Evolutionary conservation across 129 eudicot species (phyloP).

Genomic region (Escallonia rubra): DNA sequence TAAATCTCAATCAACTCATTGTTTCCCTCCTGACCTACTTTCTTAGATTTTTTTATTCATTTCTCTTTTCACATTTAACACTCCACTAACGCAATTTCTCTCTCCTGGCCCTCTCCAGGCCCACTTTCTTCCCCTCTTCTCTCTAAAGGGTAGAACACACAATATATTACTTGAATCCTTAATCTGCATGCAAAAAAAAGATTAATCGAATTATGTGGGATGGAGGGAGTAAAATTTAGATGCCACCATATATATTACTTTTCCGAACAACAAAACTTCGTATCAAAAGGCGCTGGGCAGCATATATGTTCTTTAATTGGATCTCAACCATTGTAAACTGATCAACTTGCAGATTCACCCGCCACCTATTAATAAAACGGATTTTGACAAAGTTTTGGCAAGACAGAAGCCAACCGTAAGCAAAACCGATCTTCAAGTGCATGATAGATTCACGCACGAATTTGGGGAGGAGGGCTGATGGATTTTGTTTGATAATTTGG

Average conservation of each 20-base stretch:
- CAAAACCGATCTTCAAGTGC: slow-evolving; percentile 53
- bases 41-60: too few species aligned
- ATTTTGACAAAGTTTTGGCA: slow-evolving; percentile 52
- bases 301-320: too few species aligned
- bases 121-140: too few species aligned
- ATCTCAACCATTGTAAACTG: slow-evolving; percentile 3
- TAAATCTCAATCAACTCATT: too few species aligned
- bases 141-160: too few species aligned
- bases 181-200: too few species aligned
- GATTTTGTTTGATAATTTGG: neutral
- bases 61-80: too few species aligned
- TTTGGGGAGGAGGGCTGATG: slow-evolving; percentile 66
- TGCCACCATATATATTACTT: neutral
- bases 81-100: too few species aligned
- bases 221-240: neutral
- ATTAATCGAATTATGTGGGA: too few species aligned
- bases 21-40: too few species aligned
- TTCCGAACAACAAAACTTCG: neutral
- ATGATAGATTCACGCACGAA: slow-evolving; percentile 52
- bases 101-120: too few species aligned
- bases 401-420: slow-evolving; percentile 55
- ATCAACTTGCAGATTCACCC: slow-evolving; percentile 39
- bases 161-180: too few species aligned
- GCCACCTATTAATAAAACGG: slow-evolving; percentile 46
- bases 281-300: neutral